Base-by-base conservation (phyloP, 129 eudicot species). In the Erigeron canadensis region DNA sequence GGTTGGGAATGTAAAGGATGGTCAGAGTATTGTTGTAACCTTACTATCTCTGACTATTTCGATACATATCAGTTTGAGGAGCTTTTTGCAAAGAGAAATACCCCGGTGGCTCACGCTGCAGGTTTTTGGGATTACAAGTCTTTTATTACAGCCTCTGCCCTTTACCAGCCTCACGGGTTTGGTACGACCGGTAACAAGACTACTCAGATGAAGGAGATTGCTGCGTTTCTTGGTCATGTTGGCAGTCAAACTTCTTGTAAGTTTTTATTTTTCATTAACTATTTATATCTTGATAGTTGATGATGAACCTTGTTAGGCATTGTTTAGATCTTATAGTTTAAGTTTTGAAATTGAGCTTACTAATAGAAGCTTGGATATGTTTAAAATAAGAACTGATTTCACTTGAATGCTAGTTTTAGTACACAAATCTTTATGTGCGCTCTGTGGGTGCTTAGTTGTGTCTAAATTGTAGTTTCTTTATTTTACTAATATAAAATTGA, bases 141-240 rank as follows among this genome's bases (percentile, higher is more conserved):
- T 10, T 93, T 93, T 70, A 93, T 93, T 50, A 73, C 75, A 16
- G 98, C 96, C n/a, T 80, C 98, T 7, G 83, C 96, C 11, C 2
- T 76, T 68, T 93, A 72, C 12, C 86, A 93, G 89, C 98, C 92
- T 0, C 84, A 62, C 9, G 98, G 98, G 5, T 94, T 94, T n/a
- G 96, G 98, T 23, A 94, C 98, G 23, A 84, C 98, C 0, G 98
- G 98, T 18, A 89, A 89, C 10, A 85, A 87, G 85, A 80, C 77
- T 12, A 84, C 81, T 82, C 93, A 86, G 80, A 87, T 85, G 96
- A 82, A 72, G 87, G 98, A 94, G 69, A 69, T 94, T 62, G 88
- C 96, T 5, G 98, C 98, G 5, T 94, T 94, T 64, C 83, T 94
- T 8, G 96, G 92, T 50, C 96, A 89, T 65, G 96, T 94, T 69